A percentile compares a stretch with the other conserved stretches of the same genome.
Conservation (phyloP, 1,139 yeast genomes). For the Debaryomyces psychrophilus region DNA sequence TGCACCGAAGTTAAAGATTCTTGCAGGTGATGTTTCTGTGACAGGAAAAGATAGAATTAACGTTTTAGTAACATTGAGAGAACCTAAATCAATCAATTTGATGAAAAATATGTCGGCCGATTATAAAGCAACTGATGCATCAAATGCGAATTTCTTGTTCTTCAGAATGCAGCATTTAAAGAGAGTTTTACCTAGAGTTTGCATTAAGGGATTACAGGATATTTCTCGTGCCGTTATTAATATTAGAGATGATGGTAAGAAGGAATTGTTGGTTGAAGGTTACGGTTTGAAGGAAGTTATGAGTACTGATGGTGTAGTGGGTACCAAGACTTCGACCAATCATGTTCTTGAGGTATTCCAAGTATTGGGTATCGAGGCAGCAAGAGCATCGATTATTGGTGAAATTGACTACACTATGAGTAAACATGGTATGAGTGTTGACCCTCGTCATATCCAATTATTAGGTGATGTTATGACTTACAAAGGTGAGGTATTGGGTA, state of each 20-base stretch:
- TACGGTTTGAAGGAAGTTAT: constrained; percentile 94
- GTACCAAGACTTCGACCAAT: constrained; percentile 84
- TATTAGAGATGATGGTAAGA: constrained; percentile 82
- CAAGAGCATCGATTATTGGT: constrained; percentile 86
- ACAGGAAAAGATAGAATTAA: constrained; percentile 70
- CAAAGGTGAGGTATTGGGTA: constrained; percentile 97
- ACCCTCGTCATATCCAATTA: constrained; percentile 97
- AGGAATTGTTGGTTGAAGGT: constrained; percentile 94
- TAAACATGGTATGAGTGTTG: constrained; percentile 99
- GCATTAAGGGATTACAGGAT: constrained; percentile 89
- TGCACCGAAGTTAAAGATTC: constrained; percentile 89
- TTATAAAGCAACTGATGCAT: constrained; percentile 28
- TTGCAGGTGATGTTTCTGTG: constrained; percentile 70
- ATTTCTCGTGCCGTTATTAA: constrained; percentile 96
- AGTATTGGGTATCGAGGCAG: constrained; percentile 97
- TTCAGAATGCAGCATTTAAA: constrained; percentile 89
- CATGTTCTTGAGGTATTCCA: constrained; percentile 88
- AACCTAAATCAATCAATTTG: constrained; percentile 47
- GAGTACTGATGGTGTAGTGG: constrained; percentile 97
- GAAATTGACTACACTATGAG: constrained; percentile 98
- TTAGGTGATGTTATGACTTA: constrained; percentile 99
- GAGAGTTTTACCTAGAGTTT: constrained; percentile 81
- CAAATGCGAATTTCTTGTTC: constrained; percentile 63
- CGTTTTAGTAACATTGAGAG: constrained; percentile 67
- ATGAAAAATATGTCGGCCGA: constrained; percentile 31